Evolutionary conservation across 257 asterid genomes (phyloP).

Genomic region (Jacaranda mimosifolia): DNA sequence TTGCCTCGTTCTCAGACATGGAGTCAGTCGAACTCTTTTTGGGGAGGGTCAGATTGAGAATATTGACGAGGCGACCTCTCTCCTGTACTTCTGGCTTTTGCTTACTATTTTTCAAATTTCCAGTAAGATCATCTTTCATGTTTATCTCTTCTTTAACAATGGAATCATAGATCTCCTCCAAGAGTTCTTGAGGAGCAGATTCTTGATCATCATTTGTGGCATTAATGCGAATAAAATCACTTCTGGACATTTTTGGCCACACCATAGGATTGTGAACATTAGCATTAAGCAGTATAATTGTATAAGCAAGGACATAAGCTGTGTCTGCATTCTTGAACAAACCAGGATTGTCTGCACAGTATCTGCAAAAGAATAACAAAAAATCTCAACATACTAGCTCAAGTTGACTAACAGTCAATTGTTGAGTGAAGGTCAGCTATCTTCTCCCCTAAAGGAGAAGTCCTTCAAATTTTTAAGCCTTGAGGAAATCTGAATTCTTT

Average conservation of each 20-base stretch:
- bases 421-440: not conserved
- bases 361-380: conserved; percentile 63
- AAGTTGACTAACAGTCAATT: not conserved
- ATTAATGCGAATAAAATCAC: conserved; percentile 80
- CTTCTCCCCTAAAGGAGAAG: conserved; percentile 2
- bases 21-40: conserved; percentile 67
- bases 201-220: conserved; percentile 72
- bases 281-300: conserved; percentile 86
- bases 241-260: conserved; percentile 91
- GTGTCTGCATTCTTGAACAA: conserved; percentile 92
- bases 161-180: conserved; percentile 93
- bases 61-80: conserved; percentile 64
- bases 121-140: conserved; percentile 75
- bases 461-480: conserved; percentile 26
- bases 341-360: conserved; percentile 87
- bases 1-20: conserved; percentile 72
- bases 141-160: conserved; percentile 86
- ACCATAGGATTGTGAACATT: conserved; percentile 90
- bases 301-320: conserved; percentile 94
- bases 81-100: conserved; percentile 75
- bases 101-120: conserved; percentile 54
- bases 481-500: conserved; percentile 23
- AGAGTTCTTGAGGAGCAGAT: conserved; percentile 79
- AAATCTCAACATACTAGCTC: conserved; percentile 18
- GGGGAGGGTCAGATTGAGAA: conserved; percentile 91